phyloP scores from a whole-genome alignment of 306 rosid species.

The Acacia acuminata region DNA sequence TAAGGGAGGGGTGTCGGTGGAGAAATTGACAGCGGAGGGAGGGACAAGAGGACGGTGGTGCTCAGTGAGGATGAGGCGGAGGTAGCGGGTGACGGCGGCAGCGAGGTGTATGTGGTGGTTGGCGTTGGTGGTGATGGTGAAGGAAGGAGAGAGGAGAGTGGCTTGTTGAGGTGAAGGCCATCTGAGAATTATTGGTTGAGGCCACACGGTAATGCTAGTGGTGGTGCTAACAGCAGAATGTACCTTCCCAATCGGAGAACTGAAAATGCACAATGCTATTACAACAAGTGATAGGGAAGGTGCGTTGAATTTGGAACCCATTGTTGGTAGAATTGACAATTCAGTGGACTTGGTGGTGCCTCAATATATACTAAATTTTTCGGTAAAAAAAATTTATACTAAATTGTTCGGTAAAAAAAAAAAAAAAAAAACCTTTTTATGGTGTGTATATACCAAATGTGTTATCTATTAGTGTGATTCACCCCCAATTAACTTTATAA shows the following conservation, averaged over 20 bases:
- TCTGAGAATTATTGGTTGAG: constrained; percentile 60
- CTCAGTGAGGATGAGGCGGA: constrained; percentile 53
- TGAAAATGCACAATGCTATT: background rate
- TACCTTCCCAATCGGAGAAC: background rate
- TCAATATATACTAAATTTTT: background rate
- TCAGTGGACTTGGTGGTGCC: background rate
- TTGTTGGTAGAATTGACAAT: background rate
- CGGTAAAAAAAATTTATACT: no score
- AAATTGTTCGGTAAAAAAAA: no score
- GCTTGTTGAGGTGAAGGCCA: constrained; percentile 52
- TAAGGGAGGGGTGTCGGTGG: constrained; percentile 46
- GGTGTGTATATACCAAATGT: no score
- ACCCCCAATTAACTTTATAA: no score
- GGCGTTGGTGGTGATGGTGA: constrained; percentile 49
- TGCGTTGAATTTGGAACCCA: background rate
- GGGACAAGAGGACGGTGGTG: constrained; percentile 57
- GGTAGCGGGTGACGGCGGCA: constrained; percentile 59
- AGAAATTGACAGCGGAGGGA: constrained; percentile 34
- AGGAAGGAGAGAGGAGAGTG: constrained; percentile 58
- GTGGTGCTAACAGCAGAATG: background rate
- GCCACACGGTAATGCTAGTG: constrained; percentile 64
- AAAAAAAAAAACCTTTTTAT: no score
- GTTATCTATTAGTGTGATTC: no score
- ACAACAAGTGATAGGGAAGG: background rate
- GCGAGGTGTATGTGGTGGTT: constrained; percentile 45